Evolutionary conservation across 2,329 filamentous ascomycete species (phyloP).

Genomic region (Stagonosporopsis vannaccii): DNA sequence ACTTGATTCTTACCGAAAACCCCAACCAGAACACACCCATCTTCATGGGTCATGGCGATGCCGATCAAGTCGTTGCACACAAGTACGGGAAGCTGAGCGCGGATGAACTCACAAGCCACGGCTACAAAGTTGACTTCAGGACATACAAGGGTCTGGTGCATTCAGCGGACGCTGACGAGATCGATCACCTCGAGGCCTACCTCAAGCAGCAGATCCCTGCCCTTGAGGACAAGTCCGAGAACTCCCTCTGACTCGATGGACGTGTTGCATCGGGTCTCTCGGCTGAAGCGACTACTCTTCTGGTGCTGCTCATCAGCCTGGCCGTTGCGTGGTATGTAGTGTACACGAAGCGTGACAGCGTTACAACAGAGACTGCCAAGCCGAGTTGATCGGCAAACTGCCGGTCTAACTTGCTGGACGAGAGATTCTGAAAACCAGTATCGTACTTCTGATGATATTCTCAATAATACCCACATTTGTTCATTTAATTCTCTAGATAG

Average conservation of each 20-base stretch:
- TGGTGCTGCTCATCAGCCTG: conserved; percentile 36
- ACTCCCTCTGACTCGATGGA: conserved; percentile 42
- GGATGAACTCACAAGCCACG: conserved; percentile 71
- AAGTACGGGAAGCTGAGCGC: conserved; percentile 73
- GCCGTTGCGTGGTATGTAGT: conserved; percentile 37
- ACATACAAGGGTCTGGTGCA: conserved; percentile 77
- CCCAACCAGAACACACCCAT: conserved; percentile 80
- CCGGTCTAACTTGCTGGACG: too few relatives aligned
- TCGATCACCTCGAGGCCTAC: conserved; percentile 79
- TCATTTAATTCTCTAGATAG: not conserved
- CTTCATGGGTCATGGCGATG: conserved; percentile 87
- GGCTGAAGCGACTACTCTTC: conserved; percentile 26
- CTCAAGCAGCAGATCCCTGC: conserved; percentile 61
- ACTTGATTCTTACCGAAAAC: conserved; percentile 51
- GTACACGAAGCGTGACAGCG: conserved; percentile 25
- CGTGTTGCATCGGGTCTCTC: conserved; percentile 2
- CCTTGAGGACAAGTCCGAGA: conserved; percentile 48
- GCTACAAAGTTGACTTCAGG: conserved; percentile 77
- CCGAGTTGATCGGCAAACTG: not conserved
- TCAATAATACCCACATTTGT: not conserved
- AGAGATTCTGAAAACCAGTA: not conserved
- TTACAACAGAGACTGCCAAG: not conserved
- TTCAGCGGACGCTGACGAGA: conserved; percentile 77
- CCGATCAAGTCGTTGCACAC: conserved; percentile 75
- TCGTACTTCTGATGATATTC: not conserved